Evolutionary conservation across 2,329 filamentous ascomycete species (phyloP), one percentile per base, ranked within the genome.

Genomic region (Amesomyces nigricolor): DNA sequence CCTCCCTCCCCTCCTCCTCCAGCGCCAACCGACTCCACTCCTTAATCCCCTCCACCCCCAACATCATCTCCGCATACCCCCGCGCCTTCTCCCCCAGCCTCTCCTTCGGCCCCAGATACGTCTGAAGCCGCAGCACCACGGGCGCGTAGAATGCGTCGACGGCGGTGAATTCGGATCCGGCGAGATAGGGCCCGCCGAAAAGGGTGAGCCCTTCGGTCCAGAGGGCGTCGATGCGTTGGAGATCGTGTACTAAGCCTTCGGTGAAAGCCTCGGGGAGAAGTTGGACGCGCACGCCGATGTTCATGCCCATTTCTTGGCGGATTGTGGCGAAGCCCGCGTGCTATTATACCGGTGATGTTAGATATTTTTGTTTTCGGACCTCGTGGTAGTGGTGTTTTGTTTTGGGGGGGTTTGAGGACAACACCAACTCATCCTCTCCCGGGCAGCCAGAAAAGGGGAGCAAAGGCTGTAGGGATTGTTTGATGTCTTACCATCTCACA

Each of bases 131-230:
- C 26, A 68, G 67, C n/a, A 72, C 73, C 14, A 75, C 58, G 0
- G 73, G 73, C 13, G 73, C 71, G 58, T 66, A 75, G 58, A 75
- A 73, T 22, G 73, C 73, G 55, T 76, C 73, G 0, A 64, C 72
- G 0, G 67, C 67, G 1, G 65, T 68, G 22, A 76, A 76, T 37
- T 65, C 64, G 11, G 47, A 40, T 4, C 73, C 73, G 0, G 71
- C 72, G 26, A 76, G 48, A 63, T 67, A 75, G 2, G 73, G 73
- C 0, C 73, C 73, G 2, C 72, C 72, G 56, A 76, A 76, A 53
- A 57, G 65, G 0, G 58, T 56, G 8, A 75, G 44, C 0, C 73
- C 74, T 19, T 74, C 67, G 13, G 61, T 63, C 64, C 73, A 75
- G 14, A 76, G 65, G 38, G 63, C 62, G 16, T 63, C 61, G 30